Percentiles rank a stretch among this genome's conserved stretches.
Conservation (phyloP, 2,329 filamentous ascomycete species). For the Macrophomina phaseolina region DNA sequence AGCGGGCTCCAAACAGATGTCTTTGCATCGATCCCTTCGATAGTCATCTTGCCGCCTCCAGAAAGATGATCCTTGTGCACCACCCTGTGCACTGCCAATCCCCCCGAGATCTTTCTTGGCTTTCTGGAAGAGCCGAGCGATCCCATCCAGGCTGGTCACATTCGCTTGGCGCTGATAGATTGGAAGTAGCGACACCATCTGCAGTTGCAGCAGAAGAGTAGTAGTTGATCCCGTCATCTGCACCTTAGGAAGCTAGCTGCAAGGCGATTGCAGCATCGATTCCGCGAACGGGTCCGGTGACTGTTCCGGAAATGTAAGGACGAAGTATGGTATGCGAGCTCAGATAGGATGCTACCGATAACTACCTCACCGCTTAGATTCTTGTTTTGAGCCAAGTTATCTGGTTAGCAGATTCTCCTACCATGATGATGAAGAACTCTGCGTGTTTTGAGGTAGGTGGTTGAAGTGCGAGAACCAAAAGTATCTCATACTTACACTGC, state of each 20-base stretch:
- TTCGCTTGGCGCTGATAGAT: slow-evolving; percentile 42
- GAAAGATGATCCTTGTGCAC: not conserved
- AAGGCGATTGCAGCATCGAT: slow-evolving; percentile 52
- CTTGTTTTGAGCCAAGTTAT: not conserved
- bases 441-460: not conserved
- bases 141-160: slow-evolving; percentile 40
- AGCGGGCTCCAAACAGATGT: not conserved
- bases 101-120: slow-evolving; percentile 48
- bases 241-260: slow-evolving; percentile 48
- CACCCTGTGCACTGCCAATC: slow-evolving; percentile 52
- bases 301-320: not conserved
- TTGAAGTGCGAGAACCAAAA: too few species aligned
- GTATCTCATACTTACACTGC: too few species aligned
- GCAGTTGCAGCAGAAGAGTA: slow-evolving; percentile 39
- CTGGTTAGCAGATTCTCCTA: not conserved
- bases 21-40: not conserved
- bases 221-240: slow-evolving; percentile 58
- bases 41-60: not conserved
- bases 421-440: not conserved
- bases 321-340: not conserved
- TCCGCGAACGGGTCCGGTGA: slow-evolving; percentile 48
- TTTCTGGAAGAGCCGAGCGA: slow-evolving; percentile 41
- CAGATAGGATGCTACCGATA: not conserved
- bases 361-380: not conserved
- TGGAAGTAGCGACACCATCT: slow-evolving; percentile 43